Percentiles rank a stretch among this genome's conserved stretches.
These are phyloP conservation scores for Penicillium crustosum DNA, from an alignment of 2,329 filamentous ascomycete species.

Conservation along the genomic window DNA sequence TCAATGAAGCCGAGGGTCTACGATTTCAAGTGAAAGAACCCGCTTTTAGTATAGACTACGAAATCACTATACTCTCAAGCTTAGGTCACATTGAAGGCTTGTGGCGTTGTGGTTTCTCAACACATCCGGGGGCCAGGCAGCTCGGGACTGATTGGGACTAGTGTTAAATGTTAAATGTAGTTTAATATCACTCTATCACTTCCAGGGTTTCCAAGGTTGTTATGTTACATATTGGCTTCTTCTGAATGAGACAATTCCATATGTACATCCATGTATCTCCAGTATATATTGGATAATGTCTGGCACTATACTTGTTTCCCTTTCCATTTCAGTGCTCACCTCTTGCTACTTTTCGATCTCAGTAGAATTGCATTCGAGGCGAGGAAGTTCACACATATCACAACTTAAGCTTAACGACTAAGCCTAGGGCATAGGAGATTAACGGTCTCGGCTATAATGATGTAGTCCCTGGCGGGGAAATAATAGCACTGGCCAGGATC, in stretches of 20 bases:
- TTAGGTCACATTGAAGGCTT: slow-evolving; percentile 3
- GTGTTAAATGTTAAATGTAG: not conserved
- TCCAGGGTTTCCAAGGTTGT: not conserved
- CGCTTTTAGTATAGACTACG: not conserved
- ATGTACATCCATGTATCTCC: not conserved
- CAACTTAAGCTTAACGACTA: no score
- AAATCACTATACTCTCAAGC: not conserved
- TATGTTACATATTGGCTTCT: not conserved
- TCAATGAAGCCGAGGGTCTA: not conserved
- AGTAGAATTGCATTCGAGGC: no score
- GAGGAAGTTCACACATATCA: no score
- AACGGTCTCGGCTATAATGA: no score
- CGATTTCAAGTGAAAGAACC: not conserved
- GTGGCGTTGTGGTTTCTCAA: not conserved
- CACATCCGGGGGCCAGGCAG: not conserved
- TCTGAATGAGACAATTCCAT: not conserved
- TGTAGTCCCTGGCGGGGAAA: no score
- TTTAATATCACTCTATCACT: not conserved
- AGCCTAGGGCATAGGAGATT: no score
- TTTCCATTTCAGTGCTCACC: no score
- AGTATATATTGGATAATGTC: not conserved
- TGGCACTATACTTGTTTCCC: not conserved
- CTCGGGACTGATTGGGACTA: not conserved
- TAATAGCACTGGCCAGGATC: no score
- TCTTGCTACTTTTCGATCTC: no score